Base-by-base conservation (phyloP, 2,329 filamentous ascomycete genomes). In the Dothistroma septosporum region DNA sequence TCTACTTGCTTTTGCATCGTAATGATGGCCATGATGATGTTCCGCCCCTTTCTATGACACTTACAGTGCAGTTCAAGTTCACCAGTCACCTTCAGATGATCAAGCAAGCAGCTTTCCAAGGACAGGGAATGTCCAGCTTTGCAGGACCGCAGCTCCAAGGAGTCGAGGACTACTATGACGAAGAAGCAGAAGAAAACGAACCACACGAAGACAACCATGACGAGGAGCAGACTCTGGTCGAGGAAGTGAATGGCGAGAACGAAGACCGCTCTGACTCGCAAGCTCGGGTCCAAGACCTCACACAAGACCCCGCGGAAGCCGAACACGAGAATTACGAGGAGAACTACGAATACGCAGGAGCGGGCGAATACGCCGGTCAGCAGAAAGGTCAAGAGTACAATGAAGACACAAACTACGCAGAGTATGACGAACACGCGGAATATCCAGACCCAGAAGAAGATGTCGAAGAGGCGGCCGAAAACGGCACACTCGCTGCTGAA, bases 1-100 rank as follows among this genome's bases (percentile, higher is more conserved):
- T 87, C 50, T 87, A 87, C 68, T 73, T 86, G 60, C 77, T 79
- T 16, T 75, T 90, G 50, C 80, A 83, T 64, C 78, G 78, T 33
- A 86, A 88, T 68, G 86, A 88, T 69, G 83, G 80, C 24, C 72
- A 78, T 22, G 72, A 78, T 22, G 79, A 81, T 1, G 79, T 82
- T 33, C 81, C 84, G 16, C 77, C 88, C n/a, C 84, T 85, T 66
- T 68, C 65, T 33, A 75, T 88, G 58, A 78, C 78, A 10, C 76
- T 89, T 55, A 77, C 76, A 56, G 80, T 79, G 21, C 83, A 82
- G 68, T 75, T 80, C 46, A 82, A 80, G 53, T 82, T 87, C 68
- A 74, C 77, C 3, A 78, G 79, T 48, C 80, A 83, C 59, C 73
- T 88, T 32, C 74, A 76, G 37, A 77, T 80, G 63, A 77, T 89